Evolutionary conservation across 2,329 filamentous ascomycete genomes (phyloP).

Genomic region (Aspergillus puulaauensis): DNA sequence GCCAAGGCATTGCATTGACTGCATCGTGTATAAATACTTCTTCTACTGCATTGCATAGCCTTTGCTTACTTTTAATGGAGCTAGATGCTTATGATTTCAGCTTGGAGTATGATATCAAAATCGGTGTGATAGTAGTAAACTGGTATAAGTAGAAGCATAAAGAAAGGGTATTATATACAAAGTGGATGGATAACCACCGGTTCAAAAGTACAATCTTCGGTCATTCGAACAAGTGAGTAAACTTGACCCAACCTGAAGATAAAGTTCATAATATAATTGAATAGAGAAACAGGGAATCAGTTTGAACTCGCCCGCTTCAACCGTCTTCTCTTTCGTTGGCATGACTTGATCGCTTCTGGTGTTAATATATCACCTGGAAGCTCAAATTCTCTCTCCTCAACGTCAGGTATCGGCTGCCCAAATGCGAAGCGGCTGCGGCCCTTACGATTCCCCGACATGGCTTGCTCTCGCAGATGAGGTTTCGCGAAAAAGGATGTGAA

Average conservation of each 20-base stretch:
- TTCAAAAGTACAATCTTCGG: neutral
- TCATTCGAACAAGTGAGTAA: neutral
- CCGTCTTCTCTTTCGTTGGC: slow-evolving; percentile 38
- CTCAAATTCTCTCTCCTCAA: slow-evolving; percentile 68
- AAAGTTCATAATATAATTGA: neutral
- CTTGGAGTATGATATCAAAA: neutral
- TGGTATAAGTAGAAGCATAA: neutral
- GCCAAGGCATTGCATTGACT: neutral
- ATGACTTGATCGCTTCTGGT: slow-evolving; percentile 41
- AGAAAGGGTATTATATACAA: neutral
- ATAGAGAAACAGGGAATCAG: slow-evolving; percentile 1
- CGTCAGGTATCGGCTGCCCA: slow-evolving; percentile 76
- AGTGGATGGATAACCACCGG: neutral
- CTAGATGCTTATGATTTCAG: neutral
- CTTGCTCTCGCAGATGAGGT: slow-evolving; percentile 74
- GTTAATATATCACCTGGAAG: slow-evolving; percentile 63
- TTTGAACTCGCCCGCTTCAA: slow-evolving; percentile 33
- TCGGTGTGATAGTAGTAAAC: neutral
- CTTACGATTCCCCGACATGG: slow-evolving; percentile 70
- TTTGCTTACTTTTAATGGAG: neutral
- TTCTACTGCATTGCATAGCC: slow-evolving; percentile 4
- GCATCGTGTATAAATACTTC: slow-evolving; percentile 2
- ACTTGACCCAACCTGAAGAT: neutral
- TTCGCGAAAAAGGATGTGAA: slow-evolving; percentile 88
- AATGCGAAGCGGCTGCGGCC: slow-evolving; percentile 74